Evolutionary conservation across 2,329 filamentous ascomycete species (phyloP).

Genomic region (Canariomyces notabilis): DNA sequence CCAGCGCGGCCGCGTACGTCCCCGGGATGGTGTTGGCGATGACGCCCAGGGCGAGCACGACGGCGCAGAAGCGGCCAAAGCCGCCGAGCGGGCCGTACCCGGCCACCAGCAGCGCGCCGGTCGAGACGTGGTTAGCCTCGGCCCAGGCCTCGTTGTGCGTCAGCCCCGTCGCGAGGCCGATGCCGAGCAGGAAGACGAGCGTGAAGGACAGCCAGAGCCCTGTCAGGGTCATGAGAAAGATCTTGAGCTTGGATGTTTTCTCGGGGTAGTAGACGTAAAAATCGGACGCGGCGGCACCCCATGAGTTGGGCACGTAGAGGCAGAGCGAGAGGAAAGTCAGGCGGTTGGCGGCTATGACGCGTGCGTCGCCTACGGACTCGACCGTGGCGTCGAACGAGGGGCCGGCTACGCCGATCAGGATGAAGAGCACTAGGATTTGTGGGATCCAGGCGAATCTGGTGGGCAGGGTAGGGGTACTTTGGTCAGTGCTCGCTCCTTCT

Average conservation of each 20-base stretch:
- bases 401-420: constrained; percentile 58
- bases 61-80: constrained; percentile 64
- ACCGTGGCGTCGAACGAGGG: constrained; percentile 52
- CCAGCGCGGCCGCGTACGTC: constrained; percentile 61
- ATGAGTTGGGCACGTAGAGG: constrained; percentile 59
- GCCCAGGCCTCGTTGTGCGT: constrained; percentile 47
- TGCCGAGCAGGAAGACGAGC: constrained; percentile 56
- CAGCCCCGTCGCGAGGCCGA: constrained; percentile 58
- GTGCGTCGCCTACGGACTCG: constrained; percentile 44
- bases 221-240: constrained; percentile 52
- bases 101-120: constrained; percentile 60
- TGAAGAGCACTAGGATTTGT: constrained; percentile 54
- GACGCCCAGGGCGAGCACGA: constrained; percentile 58
- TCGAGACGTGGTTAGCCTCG: constrained; percentile 51
- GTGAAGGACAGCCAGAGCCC: constrained; percentile 55
- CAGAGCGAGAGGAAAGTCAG: constrained; percentile 68
- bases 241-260: constrained; percentile 25
- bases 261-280: constrained; percentile 54
- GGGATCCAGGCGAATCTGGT: constrained; percentile 58
- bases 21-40: constrained; percentile 62
- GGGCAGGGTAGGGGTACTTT: not conserved
- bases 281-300: constrained; percentile 58
- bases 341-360: constrained; percentile 50
- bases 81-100: constrained; percentile 53
- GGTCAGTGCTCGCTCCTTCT: not conserved